Conservation (phyloP, 2,329 filamentous ascomycete species). For the Dothideomycetidae sp. region DNA sequence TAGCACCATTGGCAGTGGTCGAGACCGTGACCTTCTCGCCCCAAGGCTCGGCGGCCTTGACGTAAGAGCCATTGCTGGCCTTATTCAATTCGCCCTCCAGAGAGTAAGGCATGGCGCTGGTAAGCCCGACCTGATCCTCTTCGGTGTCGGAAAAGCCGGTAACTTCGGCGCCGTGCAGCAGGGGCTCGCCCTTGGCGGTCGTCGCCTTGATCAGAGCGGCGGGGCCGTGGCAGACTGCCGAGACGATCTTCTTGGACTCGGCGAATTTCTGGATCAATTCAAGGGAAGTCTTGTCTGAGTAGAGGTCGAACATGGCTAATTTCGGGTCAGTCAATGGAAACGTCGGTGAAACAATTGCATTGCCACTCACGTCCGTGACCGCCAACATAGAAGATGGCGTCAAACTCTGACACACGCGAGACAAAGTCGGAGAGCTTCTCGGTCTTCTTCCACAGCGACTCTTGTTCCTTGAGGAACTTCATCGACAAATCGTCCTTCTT, state of each 20-base stretch:
- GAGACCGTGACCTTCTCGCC: conserved; percentile 29
- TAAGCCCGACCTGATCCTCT: conserved; percentile 34
- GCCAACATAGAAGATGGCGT: conserved; percentile 47
- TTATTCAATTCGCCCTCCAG: conserved; percentile 44
- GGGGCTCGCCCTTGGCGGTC: conserved; percentile 34
- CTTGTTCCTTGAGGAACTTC: conserved; percentile 36
- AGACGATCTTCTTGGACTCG: conserved; percentile 45
- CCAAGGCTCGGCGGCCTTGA: conserved; percentile 40
- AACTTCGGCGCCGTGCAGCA: conserved; percentile 43
- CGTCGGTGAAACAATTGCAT: not conserved
- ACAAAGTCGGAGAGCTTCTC: conserved; percentile 41
- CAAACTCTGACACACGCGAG: conserved; percentile 46
- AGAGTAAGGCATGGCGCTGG: conserved; percentile 41
- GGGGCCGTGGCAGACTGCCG: conserved; percentile 57
- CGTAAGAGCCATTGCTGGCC: conserved; percentile 40
- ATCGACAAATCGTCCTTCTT: conserved; percentile 19
- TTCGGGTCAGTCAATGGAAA: not conserved
- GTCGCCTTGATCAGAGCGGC: conserved; percentile 47
- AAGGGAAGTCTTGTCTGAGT: conserved; percentile 41
- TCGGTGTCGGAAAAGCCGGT: conserved; percentile 47
- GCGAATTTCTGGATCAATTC: conserved; percentile 49
- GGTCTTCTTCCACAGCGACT: conserved; percentile 50
- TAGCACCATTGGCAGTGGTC: conserved; percentile 21
- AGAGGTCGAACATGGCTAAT: conserved; percentile 53
- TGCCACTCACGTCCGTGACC: conserved; percentile 39